Evolutionary conservation across 2,329 filamentous ascomycete genomes (phyloP).

Genomic region (Aspergillus sp.): DNA sequence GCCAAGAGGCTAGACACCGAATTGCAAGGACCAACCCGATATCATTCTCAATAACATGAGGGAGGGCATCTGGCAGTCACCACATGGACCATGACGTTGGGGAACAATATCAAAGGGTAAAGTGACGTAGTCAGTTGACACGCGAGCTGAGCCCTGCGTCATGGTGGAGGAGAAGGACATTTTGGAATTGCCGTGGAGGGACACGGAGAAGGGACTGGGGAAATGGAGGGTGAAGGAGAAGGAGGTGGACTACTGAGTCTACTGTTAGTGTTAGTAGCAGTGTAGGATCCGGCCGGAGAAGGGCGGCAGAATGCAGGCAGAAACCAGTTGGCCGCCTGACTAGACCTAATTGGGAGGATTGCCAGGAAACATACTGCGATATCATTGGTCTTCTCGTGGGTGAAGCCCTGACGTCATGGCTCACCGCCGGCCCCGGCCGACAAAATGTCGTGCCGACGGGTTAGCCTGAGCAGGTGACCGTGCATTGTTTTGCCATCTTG

Average conservation of each 20-base stretch:
- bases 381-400: background rate
- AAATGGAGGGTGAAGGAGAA: background rate
- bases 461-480: too few species aligned
- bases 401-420: background rate
- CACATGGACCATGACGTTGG: background rate
- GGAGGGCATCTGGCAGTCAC: background rate
- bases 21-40: background rate
- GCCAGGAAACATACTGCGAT: background rate
- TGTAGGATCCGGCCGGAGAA: background rate
- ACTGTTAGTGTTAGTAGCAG: background rate
- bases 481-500: too few species aligned
- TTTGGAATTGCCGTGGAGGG: background rate
- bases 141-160: background rate
- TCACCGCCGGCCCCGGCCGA: background rate
- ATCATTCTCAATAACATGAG: background rate
- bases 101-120: background rate
- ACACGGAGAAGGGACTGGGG: slow-evolving; percentile 1
- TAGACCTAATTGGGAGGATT: too few species aligned
- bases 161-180: background rate
- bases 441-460: background rate
- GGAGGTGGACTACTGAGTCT: background rate
- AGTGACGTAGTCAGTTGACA: background rate
- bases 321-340: too few species aligned
- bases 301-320: too few species aligned
- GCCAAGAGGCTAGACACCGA: background rate